These are phyloP conservation scores for Phytophthora palmivora DNA, from an alignment of 352 stramenopile species.

Conservation along the genomic window DNA sequence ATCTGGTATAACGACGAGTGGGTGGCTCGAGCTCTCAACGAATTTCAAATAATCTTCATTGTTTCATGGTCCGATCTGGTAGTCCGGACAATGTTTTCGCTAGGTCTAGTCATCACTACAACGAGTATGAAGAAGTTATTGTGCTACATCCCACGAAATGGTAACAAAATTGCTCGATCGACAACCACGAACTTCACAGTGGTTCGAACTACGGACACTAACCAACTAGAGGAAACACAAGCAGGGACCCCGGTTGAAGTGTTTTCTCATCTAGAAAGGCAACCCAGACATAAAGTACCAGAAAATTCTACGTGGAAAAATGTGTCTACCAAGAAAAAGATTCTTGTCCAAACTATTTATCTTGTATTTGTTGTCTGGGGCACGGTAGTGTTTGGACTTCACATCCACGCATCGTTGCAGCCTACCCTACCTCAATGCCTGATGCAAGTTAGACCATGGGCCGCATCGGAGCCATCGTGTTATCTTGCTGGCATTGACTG, in stretches of 20 bases:
- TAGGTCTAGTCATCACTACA: conserved; percentile 23
- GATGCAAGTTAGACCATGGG: conserved; percentile 44
- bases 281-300: too few relatives aligned
- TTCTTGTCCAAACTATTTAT: not conserved
- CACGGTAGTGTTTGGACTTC: conserved; percentile 30
- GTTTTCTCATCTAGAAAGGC: too few relatives aligned
- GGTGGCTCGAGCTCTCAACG: conserved; percentile 24
- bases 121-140: conserved; percentile 8
- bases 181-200: too few relatives aligned
- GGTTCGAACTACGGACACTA: too few relatives aligned
- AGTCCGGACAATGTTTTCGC: conserved; percentile 20
- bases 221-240: too few relatives aligned
- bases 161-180: not conserved
- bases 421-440: conserved; percentile 24
- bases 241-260: too few relatives aligned
- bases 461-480: conserved; percentile 32
- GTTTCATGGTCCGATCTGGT: conserved; percentile 29
- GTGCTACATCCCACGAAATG: not conserved
- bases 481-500: conserved; percentile 44
- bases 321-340: too few relatives aligned
- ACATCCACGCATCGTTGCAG: conserved; percentile 22
- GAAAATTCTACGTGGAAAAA: too few relatives aligned
- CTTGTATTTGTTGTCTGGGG: conserved; percentile 7
- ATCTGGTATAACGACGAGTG: conserved; percentile 31
- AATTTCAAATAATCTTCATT: conserved; percentile 34